Evolutionary conservation across 148 eudicot species (phyloP).

Genomic region (Chenopodium quinoa): DNA sequence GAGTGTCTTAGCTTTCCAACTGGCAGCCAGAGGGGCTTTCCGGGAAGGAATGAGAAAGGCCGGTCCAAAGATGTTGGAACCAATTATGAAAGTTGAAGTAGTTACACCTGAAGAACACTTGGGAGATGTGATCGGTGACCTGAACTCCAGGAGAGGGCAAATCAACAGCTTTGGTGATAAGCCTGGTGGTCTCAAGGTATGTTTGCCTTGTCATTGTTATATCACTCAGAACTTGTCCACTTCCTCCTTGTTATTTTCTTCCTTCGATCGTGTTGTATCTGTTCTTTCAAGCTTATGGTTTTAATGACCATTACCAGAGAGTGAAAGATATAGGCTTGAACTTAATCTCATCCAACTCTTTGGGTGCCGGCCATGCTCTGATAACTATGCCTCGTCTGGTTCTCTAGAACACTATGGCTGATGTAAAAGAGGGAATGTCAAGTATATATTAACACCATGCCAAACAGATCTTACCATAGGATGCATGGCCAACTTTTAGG

Average conservation of each 20-base stretch:
- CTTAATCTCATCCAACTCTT: neutral
- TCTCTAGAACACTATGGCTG: neutral
- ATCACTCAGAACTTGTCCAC: neutral
- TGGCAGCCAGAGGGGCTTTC: conserved; percentile 97
- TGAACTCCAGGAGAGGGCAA: conserved; percentile 94
- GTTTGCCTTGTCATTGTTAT: neutral
- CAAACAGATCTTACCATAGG: neutral
- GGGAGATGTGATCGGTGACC: conserved; percentile 98
- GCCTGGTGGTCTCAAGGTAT: conserved; percentile 96
- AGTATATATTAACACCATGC: neutral
- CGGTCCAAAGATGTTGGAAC: conserved; percentile 77
- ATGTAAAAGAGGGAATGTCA: neutral
- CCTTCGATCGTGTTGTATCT: neutral
- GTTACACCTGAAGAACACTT: conserved; percentile 95
- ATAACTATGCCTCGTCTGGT: neutral
- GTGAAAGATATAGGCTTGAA: neutral
- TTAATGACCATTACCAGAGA: neutral
- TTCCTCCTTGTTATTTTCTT: neutral
- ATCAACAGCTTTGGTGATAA: conserved; percentile 92
- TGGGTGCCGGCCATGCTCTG: neutral
- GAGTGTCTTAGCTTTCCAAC: conserved; percentile 90
- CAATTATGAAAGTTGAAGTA: conserved; percentile 95
- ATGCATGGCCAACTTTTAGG: neutral
- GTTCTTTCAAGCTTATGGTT: neutral
- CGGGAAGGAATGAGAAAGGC: conserved; percentile 91